A percentile compares a stretch with the other conserved stretches of the same genome.
Evolutionary conservation across 768 basidiomycete species (phyloP).

Genomic region (Phaffia tasmanica): DNA sequence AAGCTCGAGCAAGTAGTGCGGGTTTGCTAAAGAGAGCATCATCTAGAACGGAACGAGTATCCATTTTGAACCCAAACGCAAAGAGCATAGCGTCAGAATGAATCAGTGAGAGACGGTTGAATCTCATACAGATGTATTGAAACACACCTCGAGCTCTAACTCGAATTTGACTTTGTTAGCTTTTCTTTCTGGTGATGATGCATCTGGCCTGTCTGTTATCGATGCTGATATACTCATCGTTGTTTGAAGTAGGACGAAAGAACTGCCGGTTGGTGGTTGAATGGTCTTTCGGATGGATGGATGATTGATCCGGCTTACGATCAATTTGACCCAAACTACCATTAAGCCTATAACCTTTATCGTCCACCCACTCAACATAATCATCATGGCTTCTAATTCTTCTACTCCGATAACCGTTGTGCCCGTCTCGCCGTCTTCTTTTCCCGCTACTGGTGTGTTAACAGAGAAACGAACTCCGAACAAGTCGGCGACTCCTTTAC

Average conservation of each 20-base stretch:
- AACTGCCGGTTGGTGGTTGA: too few relatives aligned
- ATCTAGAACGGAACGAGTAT: constrained; percentile 2
- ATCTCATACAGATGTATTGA: neutral
- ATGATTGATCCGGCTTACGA: too few relatives aligned
- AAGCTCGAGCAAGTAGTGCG: constrained; percentile 25
- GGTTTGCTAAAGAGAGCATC: constrained; percentile 22
- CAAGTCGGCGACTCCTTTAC: constrained; percentile 7
- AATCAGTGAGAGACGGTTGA: neutral
- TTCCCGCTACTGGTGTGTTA: neutral
- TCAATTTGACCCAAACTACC: too few relatives aligned
- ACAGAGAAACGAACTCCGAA: neutral
- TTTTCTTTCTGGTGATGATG: neutral
- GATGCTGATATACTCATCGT: too few relatives aligned
- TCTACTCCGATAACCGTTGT: constrained; percentile 14
- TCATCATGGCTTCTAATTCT: neutral
- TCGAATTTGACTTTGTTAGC: constrained; percentile 27
- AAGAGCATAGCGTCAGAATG: neutral
- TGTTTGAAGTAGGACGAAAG: too few relatives aligned
- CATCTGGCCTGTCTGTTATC: too few relatives aligned
- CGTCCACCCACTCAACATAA: neutral
- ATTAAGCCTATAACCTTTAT: neutral
- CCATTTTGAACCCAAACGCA: neutral
- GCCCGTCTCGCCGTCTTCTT: neutral
- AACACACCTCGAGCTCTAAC: constrained; percentile 24
- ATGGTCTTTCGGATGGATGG: too few relatives aligned